Percentiles rank a stretch among this genome's conserved stretches.
Evolutionary conservation across 495 filamentous ascomycete genomes (phyloP).

Genomic region (Glarea lozoyensis): DNA sequence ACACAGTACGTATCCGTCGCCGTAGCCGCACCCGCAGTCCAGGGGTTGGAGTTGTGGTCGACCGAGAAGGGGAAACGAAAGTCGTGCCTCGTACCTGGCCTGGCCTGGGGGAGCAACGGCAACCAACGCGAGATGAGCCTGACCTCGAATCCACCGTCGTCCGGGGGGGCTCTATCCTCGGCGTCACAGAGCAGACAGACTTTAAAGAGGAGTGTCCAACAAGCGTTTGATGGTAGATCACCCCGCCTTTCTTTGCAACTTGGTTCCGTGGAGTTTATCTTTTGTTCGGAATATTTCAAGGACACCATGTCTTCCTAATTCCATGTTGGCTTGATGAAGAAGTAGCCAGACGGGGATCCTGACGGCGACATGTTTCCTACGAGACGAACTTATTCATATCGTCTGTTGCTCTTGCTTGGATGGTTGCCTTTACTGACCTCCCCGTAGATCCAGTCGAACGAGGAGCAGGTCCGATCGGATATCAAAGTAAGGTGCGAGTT

Average conservation of each 20-base stretch:
- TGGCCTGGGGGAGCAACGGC: neutral
- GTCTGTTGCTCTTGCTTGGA: conserved; percentile 23
- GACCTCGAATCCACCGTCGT: conserved; percentile 44
- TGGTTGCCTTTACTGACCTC: conserved; percentile 30
- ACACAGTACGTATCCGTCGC: too few species aligned
- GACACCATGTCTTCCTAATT: conserved; percentile 15
- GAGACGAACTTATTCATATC: conserved; percentile 20
- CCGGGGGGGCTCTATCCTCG: conserved; percentile 37
- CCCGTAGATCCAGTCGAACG: conserved; percentile 35
- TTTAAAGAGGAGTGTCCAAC: conserved; percentile 66
- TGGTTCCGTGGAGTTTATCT: too few species aligned
- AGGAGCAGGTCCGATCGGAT: conserved; percentile 36
- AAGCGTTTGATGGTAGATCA: conserved; percentile 66
- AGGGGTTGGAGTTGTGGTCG: too few species aligned
- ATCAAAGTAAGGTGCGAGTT: conserved; percentile 81
- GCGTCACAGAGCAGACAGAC: conserved; percentile 31
- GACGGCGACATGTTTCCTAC: conserved; percentile 12
- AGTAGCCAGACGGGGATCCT: too few species aligned
- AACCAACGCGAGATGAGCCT: conserved; percentile 34
- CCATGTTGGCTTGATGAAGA: too few species aligned
- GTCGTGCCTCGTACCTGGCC: too few species aligned
- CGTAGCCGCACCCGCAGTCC: too few species aligned
- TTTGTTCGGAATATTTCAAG: too few species aligned
- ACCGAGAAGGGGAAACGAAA: too few species aligned
- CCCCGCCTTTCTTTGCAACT: too few species aligned